A percentile compares a stretch with the other conserved stretches of the same genome.
Evolutionary conservation across 2,329 filamentous ascomycete species (phyloP).

Genomic region (Phyllosticta capitalensis): DNA sequence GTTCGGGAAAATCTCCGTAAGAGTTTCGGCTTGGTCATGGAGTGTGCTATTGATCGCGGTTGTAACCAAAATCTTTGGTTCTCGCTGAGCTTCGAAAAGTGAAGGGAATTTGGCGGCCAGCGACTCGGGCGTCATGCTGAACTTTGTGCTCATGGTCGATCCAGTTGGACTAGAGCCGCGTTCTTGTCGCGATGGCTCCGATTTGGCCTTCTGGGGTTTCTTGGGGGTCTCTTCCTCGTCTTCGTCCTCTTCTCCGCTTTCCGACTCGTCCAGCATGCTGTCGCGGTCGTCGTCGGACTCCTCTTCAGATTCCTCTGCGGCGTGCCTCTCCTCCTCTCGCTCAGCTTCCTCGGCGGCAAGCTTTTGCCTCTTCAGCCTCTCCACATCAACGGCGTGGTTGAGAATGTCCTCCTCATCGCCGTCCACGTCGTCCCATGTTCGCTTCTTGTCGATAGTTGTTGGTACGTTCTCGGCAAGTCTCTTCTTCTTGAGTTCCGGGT

Average conservation of each 20-base stretch:
- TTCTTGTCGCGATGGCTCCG: slow-evolving; percentile 25
- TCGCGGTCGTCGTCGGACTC: slow-evolving; percentile 51
- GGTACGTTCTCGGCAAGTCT: slow-evolving; percentile 72
- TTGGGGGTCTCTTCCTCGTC: slow-evolving; percentile 19
- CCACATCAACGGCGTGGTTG: slow-evolving; percentile 38
- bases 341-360: slow-evolving; percentile 10
- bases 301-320: slow-evolving; percentile 39
- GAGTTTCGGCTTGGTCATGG: slow-evolving; percentile 69
- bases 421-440: slow-evolving; percentile 12
- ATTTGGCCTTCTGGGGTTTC: slow-evolving; percentile 13
- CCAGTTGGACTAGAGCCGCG: slow-evolving; percentile 46
- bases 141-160: slow-evolving; percentile 47
- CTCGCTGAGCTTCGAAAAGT: slow-evolving; percentile 46
- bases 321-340: slow-evolving; percentile 31
- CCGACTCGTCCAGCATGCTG: slow-evolving; percentile 65
- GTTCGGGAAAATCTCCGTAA: slow-evolving; percentile 75
- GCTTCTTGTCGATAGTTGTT: slow-evolving; percentile 70
- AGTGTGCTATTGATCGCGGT: slow-evolving; percentile 83
- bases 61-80: slow-evolving; percentile 83
- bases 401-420: slow-evolving; percentile 16
- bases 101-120: slow-evolving; percentile 52
- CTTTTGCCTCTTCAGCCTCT: slow-evolving; percentile 12
- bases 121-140: slow-evolving; percentile 51
- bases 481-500: slow-evolving; percentile 64
- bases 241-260: slow-evolving; percentile 26